phyloP scores from a whole-genome alignment of 1,284 basidiomycete genomes.

The Apiotrichum laibachii region DNA sequence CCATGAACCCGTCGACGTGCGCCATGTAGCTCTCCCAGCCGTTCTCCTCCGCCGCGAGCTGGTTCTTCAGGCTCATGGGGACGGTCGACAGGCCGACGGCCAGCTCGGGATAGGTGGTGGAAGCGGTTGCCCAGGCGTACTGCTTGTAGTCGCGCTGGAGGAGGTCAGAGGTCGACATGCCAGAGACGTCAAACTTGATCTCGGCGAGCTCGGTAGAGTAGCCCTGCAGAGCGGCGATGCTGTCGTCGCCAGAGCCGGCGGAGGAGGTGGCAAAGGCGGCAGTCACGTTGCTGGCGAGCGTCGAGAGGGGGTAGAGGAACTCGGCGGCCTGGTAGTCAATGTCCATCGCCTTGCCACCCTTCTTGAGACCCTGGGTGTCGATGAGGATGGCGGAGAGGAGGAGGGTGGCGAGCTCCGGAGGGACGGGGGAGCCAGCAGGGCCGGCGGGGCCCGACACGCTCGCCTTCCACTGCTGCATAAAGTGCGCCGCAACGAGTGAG shows the following conservation, averaged over 20 bases:
- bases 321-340: conserved; percentile 63
- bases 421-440: conserved; percentile 37
- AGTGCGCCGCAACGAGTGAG: conserved; percentile 66
- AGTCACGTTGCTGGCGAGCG: conserved; percentile 11
- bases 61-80: conserved; percentile 61
- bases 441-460: conserved; percentile 27
- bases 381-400: conserved; percentile 75
- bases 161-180: conserved; percentile 70
- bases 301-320: conserved; percentile 56
- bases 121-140: conserved; percentile 58
- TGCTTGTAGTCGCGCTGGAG: conserved; percentile 91
- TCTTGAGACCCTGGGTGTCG: conserved; percentile 74
- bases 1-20: conserved; percentile 63
- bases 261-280: background rate
- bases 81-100: conserved; percentile 73
- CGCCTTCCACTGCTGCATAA: conserved; percentile 49
- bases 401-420: conserved; percentile 66
- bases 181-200: conserved; percentile 68
- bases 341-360: conserved; percentile 67
- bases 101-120: conserved; percentile 31
- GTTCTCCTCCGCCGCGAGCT: conserved; percentile 54
- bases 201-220: conserved; percentile 58
- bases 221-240: conserved; percentile 36
- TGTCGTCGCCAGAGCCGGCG: conserved; percentile 1
- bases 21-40: conserved; percentile 54